A percentile compares a stretch with the other conserved stretches of the same genome.
phyloP scores from a whole-genome alignment of 1,284 basidiomycete species.

The Ceratobasidium sp. region DNA sequence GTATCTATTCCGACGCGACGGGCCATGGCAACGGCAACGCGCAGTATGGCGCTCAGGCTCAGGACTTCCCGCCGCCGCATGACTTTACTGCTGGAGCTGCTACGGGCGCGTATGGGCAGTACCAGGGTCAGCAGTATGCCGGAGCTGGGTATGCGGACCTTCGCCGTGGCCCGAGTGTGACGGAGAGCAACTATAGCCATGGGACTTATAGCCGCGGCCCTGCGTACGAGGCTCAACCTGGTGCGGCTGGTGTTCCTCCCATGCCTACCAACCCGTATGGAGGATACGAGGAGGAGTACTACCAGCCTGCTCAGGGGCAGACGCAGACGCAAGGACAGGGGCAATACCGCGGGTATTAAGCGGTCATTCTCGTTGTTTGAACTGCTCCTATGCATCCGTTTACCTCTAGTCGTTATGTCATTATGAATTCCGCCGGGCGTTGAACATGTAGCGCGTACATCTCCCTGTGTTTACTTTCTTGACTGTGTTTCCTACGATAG shows the following conservation, averaged over 20 bases:
- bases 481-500: conserved; percentile 20
- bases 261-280: conserved; percentile 27
- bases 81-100: conserved; percentile 80
- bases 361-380: not conserved
- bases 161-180: conserved; percentile 62
- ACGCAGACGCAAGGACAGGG: conserved; percentile 12
- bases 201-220: conserved; percentile 11
- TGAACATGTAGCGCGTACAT: conserved; percentile 42
- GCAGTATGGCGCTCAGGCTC: conserved; percentile 48
- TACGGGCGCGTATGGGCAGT: conserved; percentile 47
- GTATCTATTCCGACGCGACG: conserved; percentile 47
- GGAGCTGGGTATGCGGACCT: conserved; percentile 82
- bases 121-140: conserved; percentile 52
- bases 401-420: conserved; percentile 3
- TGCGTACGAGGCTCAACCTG: conserved; percentile 34
- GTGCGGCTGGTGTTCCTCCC: conserved; percentile 21
- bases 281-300: conserved; percentile 32
- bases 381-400: too few species aligned
- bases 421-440: conserved; percentile 37
- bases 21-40: conserved; percentile 50
- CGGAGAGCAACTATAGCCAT: conserved; percentile 37
- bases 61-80: conserved; percentile 70
- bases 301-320: conserved; percentile 9
- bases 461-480: conserved; percentile 11
- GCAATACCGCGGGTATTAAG: conserved; percentile 29